Conservation (phyloP, 208 protist genomes). For the Acanthamoeba lenticulata region DNA sequence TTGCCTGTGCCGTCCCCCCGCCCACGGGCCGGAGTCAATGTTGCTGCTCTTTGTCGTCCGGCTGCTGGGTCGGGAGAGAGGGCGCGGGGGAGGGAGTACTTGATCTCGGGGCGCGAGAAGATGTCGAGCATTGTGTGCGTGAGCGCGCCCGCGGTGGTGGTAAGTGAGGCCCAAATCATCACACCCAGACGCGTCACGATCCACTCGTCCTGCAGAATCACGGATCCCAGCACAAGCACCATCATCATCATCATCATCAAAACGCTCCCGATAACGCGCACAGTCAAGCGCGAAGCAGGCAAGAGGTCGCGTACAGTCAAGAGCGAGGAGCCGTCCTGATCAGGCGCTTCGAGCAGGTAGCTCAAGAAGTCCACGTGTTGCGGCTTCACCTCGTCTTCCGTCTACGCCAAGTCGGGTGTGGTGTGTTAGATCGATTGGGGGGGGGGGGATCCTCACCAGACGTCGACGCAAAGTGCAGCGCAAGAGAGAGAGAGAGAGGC, state of each 20-base stretch:
- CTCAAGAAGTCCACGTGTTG: conserved; percentile 7
- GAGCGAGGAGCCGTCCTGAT: not conserved
- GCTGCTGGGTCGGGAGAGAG: not conserved
- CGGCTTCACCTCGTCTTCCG: no score
- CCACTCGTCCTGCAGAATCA: not conserved
- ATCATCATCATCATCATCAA: not conserved
- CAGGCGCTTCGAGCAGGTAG: not conserved
- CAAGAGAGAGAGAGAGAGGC: not conserved
- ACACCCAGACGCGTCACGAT: not conserved
- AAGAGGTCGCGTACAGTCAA: not conserved
- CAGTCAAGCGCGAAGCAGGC: not conserved
- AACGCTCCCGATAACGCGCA: not conserved
- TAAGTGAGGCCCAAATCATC: conserved; percentile 16
- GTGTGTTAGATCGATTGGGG: not conserved
- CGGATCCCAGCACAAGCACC: no score
- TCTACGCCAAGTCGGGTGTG: no score
- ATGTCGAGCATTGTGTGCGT: not conserved
- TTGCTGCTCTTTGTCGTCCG: not conserved
- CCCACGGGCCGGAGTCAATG: no score
- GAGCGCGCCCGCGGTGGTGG: not conserved
- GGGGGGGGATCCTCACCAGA: not conserved
- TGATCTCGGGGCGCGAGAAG: conserved; percentile 49
- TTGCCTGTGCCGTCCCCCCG: no score
- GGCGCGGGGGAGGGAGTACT: not conserved
- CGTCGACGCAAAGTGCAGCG: no score